Evolutionary conservation across 108 stramenopile genomes (phyloP), one percentile per base, ranked within the genome.

Genomic region (Conticribra weissflogii): DNA sequence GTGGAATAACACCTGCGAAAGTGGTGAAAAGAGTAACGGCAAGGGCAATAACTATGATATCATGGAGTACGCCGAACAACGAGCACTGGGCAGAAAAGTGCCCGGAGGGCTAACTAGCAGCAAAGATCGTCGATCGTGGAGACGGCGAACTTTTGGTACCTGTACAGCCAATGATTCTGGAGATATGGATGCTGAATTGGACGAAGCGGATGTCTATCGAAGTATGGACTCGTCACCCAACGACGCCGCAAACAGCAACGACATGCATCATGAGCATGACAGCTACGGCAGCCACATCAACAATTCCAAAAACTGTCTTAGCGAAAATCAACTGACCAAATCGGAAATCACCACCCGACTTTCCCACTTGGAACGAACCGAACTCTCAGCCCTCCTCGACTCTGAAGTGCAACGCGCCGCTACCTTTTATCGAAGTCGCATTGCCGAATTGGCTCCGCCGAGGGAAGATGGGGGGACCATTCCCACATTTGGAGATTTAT

Each of bases 361-460:
- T 3, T 74, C 73, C 31, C 49, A 49, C 33, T 18, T 68, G 7
- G 74, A 75, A 54, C 74, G 74, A 44, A 32, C 58, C n/a, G 68
- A 69, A 44, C 25, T 75, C 16, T 33, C 54, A n/a, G 34, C 59
- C 2, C 27, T 75, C 3, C 49, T 75, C 3, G 74, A 75, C 34
- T 23, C 44, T 0, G 59, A 75, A 28, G 67, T 75, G 5, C 68
- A 75, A 30, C 59, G 67, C 18, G 74, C 74, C 0, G 68, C 67
- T 1, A 62, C 47, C 17, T 75, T 69, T 41, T 75, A 73, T 64
- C 9, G 72, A 46, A 19, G 34, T 21, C 19, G 72, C 24, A 47
- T 73, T 18, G 23, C 25, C 0, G 50, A 62, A 24, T 50, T 73
- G 62, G 62, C 72, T 23, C 72, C 72, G 7, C 63, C 63, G 18